phyloP scores from a whole-genome alignment of 805 yeast species.

The Kodamaea lidongshanica region DNA sequence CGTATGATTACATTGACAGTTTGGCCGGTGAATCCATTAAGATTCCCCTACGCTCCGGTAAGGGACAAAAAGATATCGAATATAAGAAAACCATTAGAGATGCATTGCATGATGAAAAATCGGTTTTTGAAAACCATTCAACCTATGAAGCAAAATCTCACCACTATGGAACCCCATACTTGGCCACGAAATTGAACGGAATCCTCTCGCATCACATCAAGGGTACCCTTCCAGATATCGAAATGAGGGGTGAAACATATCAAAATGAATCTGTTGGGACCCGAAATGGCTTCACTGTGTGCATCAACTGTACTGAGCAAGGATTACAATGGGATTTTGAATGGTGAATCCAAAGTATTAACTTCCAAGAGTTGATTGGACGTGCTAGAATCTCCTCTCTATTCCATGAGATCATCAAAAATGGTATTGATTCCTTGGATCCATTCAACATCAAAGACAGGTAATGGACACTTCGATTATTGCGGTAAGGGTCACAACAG shows the following conservation, averaged over 20 bases:
- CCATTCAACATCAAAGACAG: too few relatives aligned
- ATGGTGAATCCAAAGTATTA: slow-evolving; percentile 87
- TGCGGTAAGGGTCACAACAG: too few relatives aligned
- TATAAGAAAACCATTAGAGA: slow-evolving; percentile 75
- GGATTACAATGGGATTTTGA: slow-evolving; percentile 85
- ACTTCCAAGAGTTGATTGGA: slow-evolving; percentile 89
- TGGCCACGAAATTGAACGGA: slow-evolving; percentile 84
- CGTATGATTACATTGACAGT: slow-evolving; percentile 89
- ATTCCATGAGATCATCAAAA: slow-evolving; percentile 90
- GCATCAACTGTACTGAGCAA: slow-evolving; percentile 81
- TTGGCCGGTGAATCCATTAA: too few relatives aligned
- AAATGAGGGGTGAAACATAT: slow-evolving; percentile 75
- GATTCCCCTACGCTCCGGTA: slow-evolving; percentile 63
- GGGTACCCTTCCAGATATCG: slow-evolving; percentile 69
- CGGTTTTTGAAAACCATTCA: slow-evolving; percentile 80
- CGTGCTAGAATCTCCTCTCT: slow-evolving; percentile 97
- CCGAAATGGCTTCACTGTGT: slow-evolving; percentile 82
- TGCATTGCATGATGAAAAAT: slow-evolving; percentile 74
- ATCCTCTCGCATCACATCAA: slow-evolving; percentile 79
- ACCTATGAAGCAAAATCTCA: slow-evolving; percentile 88
- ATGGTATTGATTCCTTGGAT: slow-evolving; percentile 84
- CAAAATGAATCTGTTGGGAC: slow-evolving; percentile 72
- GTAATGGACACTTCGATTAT: too few relatives aligned
- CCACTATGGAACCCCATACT: slow-evolving; percentile 96
- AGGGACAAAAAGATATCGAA: slow-evolving; percentile 96